Conservation (phyloP, 345 rosid genomes). For the Rubroshorea leprosula region DNA sequence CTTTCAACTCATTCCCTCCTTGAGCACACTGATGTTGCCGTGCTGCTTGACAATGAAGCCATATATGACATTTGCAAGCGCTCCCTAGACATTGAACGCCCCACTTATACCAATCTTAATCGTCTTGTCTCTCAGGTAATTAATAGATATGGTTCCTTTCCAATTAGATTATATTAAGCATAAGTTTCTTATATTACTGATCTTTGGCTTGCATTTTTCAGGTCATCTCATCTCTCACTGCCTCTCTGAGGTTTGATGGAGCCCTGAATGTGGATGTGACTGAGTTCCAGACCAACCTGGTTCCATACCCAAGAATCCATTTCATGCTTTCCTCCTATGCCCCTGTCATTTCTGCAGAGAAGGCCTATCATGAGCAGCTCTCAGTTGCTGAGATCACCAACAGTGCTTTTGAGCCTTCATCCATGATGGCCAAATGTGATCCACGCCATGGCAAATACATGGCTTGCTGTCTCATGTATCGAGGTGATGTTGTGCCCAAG, state of each 20-base stretch:
- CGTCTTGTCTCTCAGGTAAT: constrained; percentile 58
- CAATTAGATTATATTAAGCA: no score
- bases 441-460: constrained; percentile 66
- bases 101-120: constrained; percentile 54
- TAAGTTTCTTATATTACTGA: no score
- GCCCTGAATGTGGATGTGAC: constrained; percentile 60
- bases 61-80: constrained; percentile 60
- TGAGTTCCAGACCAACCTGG: constrained; percentile 60
- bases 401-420: constrained; percentile 55
- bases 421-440: constrained; percentile 61
- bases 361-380: constrained; percentile 53
- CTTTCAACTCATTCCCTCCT: constrained; percentile 56
- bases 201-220: no score
- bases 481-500: constrained; percentile 59
- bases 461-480: constrained; percentile 59
- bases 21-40: constrained; percentile 55
- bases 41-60: constrained; percentile 51
- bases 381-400: constrained; percentile 59
- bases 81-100: constrained; percentile 55
- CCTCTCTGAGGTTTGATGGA: constrained; percentile 57
- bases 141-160: no score
- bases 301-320: constrained; percentile 58
- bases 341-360: constrained; percentile 52
- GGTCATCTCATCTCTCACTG: constrained; percentile 60
- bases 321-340: constrained; percentile 63